Conservation (phyloP, 2,329 filamentous ascomycete genomes). For the Ophiostoma sp. region DNA sequence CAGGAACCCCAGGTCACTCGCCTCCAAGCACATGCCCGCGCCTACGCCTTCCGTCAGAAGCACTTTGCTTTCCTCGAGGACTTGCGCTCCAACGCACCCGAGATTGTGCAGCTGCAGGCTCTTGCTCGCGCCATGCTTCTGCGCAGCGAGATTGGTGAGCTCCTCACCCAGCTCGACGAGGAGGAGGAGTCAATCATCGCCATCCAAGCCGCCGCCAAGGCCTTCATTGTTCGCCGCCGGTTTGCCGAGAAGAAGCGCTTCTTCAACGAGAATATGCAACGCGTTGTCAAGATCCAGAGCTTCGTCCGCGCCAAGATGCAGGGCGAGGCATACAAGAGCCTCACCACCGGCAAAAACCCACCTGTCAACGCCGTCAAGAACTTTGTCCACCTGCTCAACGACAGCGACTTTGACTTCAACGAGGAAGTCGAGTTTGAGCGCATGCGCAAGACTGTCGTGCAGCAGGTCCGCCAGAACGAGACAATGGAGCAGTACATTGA, state of each 20-base stretch:
- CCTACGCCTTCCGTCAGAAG: slow-evolving; percentile 62
- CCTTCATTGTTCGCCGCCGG: slow-evolving; percentile 67
- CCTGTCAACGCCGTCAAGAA: slow-evolving; percentile 96
- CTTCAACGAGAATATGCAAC: slow-evolving; percentile 97
- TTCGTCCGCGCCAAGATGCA: slow-evolving; percentile 93
- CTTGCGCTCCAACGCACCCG: slow-evolving; percentile 66
- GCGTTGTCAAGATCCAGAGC: slow-evolving; percentile 97
- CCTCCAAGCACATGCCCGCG: slow-evolving; percentile 68
- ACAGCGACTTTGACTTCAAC: slow-evolving; percentile 98
- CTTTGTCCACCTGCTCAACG: slow-evolving; percentile 95
- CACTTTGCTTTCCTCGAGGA: slow-evolving; percentile 66
- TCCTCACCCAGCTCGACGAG: slow-evolving; percentile 75
- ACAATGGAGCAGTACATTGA: slow-evolving; percentile 97
- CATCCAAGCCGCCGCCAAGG: slow-evolving; percentile 73
- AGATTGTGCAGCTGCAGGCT: slow-evolving; percentile 71
- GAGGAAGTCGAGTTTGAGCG: slow-evolving; percentile 97
- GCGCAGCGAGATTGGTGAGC: slow-evolving; percentile 69
- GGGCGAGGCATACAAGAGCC: slow-evolving; percentile 95
- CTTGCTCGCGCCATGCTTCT: slow-evolving; percentile 76
- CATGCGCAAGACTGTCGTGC: slow-evolving; percentile 90
- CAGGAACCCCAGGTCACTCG: slow-evolving; percentile 58
- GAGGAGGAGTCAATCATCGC: slow-evolving; percentile 76
- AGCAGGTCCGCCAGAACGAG: slow-evolving; percentile 96
- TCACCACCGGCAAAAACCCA: slow-evolving; percentile 94
- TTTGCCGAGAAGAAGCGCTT: slow-evolving; percentile 85